Evolutionary conservation across 2,329 filamentous ascomycete species (phyloP).

Genomic region (Metarhizium guizhouense): DNA sequence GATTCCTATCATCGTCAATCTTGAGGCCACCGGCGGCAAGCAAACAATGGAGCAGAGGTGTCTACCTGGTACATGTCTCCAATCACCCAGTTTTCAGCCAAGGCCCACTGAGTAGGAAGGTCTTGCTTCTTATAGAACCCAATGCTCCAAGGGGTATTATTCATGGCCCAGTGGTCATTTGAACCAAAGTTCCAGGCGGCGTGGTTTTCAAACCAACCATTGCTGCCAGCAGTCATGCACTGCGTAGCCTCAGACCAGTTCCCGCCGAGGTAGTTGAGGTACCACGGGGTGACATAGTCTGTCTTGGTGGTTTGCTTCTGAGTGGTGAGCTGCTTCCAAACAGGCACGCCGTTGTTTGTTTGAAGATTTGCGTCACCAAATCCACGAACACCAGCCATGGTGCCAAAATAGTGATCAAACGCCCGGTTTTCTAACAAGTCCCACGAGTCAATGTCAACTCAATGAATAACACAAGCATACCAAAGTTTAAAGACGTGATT

Average conservation of each 20-base stretch:
- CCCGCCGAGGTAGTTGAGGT: constrained; percentile 45
- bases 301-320: constrained; percentile 22
- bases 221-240: constrained; percentile 42
- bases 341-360: constrained; percentile 33
- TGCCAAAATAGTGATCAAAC: constrained; percentile 39
- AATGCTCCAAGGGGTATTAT: constrained; percentile 45
- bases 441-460: not conserved
- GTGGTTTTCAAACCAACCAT: constrained; percentile 44
- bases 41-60: constrained; percentile 14
- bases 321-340: constrained; percentile 32
- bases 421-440: constrained; percentile 21
- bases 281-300: constrained; percentile 39
- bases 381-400: constrained; percentile 34
- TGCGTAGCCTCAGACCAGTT: constrained; percentile 41
- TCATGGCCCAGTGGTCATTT: constrained; percentile 44
- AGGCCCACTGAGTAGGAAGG: constrained; percentile 44
- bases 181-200: constrained; percentile 38
- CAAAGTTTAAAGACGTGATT: not conserved
- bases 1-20: constrained; percentile 26
- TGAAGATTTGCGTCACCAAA: constrained; percentile 48
- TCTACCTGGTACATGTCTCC: constrained; percentile 44
- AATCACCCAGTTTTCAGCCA: constrained; percentile 45
- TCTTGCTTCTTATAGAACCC: constrained; percentile 41
- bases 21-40: constrained; percentile 7
- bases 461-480: not conserved